Percentiles rank a stretch among this genome's conserved stretches.
Conservation (phyloP, 257 asterid species). For the Nicotiana knightiana region DNA sequence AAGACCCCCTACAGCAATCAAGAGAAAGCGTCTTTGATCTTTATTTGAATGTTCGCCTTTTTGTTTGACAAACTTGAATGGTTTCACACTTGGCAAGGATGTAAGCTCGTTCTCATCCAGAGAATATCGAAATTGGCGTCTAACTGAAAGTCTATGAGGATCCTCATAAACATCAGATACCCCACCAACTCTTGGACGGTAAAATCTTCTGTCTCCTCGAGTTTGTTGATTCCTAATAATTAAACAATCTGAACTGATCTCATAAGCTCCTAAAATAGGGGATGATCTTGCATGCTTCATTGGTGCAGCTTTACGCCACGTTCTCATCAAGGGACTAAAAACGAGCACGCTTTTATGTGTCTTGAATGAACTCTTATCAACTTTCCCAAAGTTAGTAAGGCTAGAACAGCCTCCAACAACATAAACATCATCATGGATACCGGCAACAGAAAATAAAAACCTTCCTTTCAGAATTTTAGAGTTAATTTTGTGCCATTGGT, state of each 20-base stretch:
- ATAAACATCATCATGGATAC: constrained; percentile 57
- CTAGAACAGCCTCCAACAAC: constrained; percentile 92
- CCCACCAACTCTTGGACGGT: constrained; percentile 62
- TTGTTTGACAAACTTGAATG: constrained; percentile 33
- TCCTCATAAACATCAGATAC: constrained; percentile 87
- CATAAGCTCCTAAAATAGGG: constrained; percentile 66
- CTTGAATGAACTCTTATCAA: constrained; percentile 80
- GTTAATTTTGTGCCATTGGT: constrained; percentile 77
- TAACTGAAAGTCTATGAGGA: constrained; percentile 85
- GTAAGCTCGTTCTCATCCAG: constrained; percentile 60
- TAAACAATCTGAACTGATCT: constrained; percentile 53
- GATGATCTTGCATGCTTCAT: constrained; percentile 86
- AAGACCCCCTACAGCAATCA: constrained; percentile 89
- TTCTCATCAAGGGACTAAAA: constrained; percentile 64
- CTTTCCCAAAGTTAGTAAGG: constrained; percentile 75
- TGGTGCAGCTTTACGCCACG: constrained; percentile 77
- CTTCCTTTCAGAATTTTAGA: constrained; percentile 65
- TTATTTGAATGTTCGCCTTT: constrained; percentile 37
- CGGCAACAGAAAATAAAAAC: constrained; percentile 71
- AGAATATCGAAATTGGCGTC: constrained; percentile 62
- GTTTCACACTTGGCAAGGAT: constrained; percentile 28
- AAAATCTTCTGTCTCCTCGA: constrained; percentile 47
- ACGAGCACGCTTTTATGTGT: constrained; percentile 79
- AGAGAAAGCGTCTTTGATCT: constrained; percentile 39
- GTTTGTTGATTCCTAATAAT: constrained; percentile 47